Conservation (phyloP, 495 filamentous ascomycete species). For the Glonium stellatum region DNA sequence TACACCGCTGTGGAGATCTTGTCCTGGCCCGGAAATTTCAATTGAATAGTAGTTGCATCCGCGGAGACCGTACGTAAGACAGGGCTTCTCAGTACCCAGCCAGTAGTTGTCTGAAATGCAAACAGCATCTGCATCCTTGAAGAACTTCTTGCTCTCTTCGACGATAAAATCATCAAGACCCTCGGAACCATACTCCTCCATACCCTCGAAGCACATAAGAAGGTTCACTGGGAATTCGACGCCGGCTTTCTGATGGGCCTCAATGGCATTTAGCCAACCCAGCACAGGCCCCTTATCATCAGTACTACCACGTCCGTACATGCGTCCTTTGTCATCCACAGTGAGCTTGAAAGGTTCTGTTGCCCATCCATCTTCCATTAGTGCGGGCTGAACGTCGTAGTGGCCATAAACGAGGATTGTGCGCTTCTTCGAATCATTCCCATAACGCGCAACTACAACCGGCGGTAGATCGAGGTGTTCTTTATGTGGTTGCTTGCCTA, state of each 20-base stretch:
- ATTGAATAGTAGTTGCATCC: slow-evolving; percentile 96
- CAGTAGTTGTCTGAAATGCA: slow-evolving; percentile 99
- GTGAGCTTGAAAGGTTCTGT: slow-evolving; percentile 89
- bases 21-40: slow-evolving; percentile 77
- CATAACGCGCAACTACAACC: slow-evolving; percentile 85
- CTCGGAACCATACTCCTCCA: slow-evolving; percentile 98
- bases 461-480: slow-evolving; percentile 88
- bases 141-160: slow-evolving; percentile 80
- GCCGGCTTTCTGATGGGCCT: slow-evolving; percentile 91
- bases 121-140: slow-evolving; percentile 89
- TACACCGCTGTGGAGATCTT: slow-evolving; percentile 92
- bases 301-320: slow-evolving; percentile 92
- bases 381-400: slow-evolving; percentile 96
- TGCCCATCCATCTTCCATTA: slow-evolving; percentile 90
- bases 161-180: slow-evolving; percentile 92
- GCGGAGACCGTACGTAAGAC: slow-evolving; percentile 94
- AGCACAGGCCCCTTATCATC: slow-evolving; percentile 98
- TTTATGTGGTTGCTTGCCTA: slow-evolving; percentile 85
- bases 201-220: slow-evolving; percentile 99
- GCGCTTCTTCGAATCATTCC: slow-evolving; percentile 80
- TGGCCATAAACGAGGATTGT: slow-evolving; percentile 97
- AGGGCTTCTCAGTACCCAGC: slow-evolving; percentile 97
- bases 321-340: slow-evolving; percentile 82
- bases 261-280: slow-evolving; percentile 96
- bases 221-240: slow-evolving; percentile 95